Base-by-base conservation (phyloP, 495 filamentous ascomycete genomes). In the Pseudevernia furfuracea region DNA sequence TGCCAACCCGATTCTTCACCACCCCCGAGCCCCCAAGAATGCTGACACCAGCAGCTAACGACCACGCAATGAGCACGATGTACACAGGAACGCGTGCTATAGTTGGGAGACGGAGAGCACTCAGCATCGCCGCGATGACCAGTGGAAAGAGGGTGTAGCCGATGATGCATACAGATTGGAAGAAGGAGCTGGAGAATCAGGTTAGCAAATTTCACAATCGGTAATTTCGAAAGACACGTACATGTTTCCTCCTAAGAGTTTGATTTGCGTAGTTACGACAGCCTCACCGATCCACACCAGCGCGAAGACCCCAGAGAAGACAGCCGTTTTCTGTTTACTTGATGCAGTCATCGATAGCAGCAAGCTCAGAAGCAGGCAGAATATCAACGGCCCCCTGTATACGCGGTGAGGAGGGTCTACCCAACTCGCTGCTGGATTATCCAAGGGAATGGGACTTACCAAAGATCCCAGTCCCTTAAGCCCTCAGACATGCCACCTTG, bases 61-160 rank as follows among this genome's bases (percentile, higher is more conserved):
- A 93, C 94, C 94, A 98, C 44, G 84, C 84, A 19, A 96, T 86
- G 11, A 97, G 82, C 21, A 95, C 80, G 19, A 93, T 76, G 74
- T 97, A 97, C 41, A 97, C 86, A 15, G 94, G 94, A 72, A 97
- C 88, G 66, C 94, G 81, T 2, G 85, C 83, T 68, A 97, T 87
- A 39, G 83, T 87, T 37, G 84, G 87, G 9, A 97, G 80, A 58
- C 82, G 79, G 12, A 98, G 65, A 1, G 91, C 93, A 62, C 91
- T 96, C 64, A 98, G 83, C 46, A 97, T 75, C 17, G 94, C 85
- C 10, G 95, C 95, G 70, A 98, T 88, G 70, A 97, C 95, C 44
- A 98, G 82, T n/a, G 94, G 94, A 79, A 98, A 98, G 61, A 98
- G 86, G 4, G 94, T 98, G 76, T 98, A 98, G 43, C 94, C 94